These are phyloP conservation scores for Phytophthora nicotianae DNA, from an alignment of 352 stramenopile genomes.

Conservation along the genomic window DNA sequence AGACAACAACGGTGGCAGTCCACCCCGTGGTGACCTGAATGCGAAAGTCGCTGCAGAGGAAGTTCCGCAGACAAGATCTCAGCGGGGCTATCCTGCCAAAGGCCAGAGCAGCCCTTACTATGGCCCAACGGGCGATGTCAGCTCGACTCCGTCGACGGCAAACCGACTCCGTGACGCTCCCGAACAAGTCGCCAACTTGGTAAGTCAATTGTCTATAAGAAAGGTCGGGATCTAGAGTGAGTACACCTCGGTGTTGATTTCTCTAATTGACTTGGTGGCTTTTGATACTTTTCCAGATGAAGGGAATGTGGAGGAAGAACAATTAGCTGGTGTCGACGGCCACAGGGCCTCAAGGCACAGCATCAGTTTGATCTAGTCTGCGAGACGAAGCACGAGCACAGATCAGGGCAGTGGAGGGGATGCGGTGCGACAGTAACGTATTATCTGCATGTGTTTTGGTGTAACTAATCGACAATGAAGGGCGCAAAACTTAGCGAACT, in stretches of 20 bases:
- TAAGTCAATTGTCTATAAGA: conserved; percentile 33
- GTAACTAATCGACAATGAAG: conserved; percentile 45
- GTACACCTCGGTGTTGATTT: conserved; percentile 2
- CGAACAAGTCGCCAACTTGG: conserved; percentile 58
- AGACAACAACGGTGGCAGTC: conserved; percentile 58
- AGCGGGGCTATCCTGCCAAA: conserved; percentile 46
- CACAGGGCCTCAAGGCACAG: conserved; percentile 18
- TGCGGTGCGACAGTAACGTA: conserved; percentile 51
- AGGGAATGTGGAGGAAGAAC: conserved; percentile 83
- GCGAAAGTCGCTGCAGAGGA: conserved; percentile 42
- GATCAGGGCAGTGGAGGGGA: conserved; percentile 26
- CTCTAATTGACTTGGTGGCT: conserved; percentile 15
- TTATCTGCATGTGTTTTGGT: conserved; percentile 51
- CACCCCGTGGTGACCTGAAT: conserved; percentile 42
- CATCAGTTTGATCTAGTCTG: conserved; percentile 39
- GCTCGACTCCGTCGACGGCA: conserved; percentile 33
- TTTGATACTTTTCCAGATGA: conserved; percentile 48
- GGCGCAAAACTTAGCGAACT: conserved; percentile 27
- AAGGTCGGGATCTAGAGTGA: conserved; percentile 18
- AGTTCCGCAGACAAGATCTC: conserved; percentile 34
- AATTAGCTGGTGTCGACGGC: conserved; percentile 51
- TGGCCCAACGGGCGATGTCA: conserved; percentile 34
- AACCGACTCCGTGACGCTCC: conserved; percentile 45
- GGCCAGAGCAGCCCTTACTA: conserved; percentile 50
- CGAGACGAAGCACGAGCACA: conserved; percentile 35